These are phyloP conservation scores for Solanum chilense DNA, from an alignment of 257 asterid species.

Conservation along the genomic window DNA sequence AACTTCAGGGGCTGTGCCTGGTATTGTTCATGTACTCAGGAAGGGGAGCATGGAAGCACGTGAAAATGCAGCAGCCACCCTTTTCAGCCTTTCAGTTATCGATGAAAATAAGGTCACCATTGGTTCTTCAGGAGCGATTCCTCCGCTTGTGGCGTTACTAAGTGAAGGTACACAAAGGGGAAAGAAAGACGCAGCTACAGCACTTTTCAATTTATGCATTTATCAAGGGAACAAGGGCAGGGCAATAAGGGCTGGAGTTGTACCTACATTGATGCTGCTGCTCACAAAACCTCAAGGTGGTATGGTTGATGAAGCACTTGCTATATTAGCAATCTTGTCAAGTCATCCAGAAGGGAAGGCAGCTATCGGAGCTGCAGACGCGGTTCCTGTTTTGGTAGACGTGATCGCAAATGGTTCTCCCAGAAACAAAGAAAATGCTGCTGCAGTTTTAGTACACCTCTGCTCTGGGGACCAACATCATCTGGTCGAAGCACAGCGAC, in stretches of 20 bases:
- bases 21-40: conserved; percentile 6
- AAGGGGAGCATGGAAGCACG: conserved; percentile 8
- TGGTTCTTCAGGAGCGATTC: conserved; percentile 8
- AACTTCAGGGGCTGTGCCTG: conserved; percentile 4
- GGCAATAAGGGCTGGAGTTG: conserved; percentile 17
- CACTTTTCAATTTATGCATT: conserved; percentile 14
- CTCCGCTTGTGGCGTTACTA: conserved; percentile 7
- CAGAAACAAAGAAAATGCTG: conserved; percentile 11
- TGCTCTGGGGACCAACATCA: conserved; percentile 4
- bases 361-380: conserved; percentile 7
- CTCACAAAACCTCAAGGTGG: background rate
- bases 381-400: conserved; percentile 10
- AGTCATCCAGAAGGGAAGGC: conserved; percentile 5
- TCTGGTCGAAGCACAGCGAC: conserved; percentile 2
- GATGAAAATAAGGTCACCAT: conserved; percentile 8
- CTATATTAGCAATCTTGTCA: conserved; percentile 12
- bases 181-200: conserved; percentile 19
- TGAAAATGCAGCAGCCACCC: conserved; percentile 15
- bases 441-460: conserved; percentile 5
- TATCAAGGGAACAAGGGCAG: conserved; percentile 12
- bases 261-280: conserved; percentile 2
- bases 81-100: conserved; percentile 9
- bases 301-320: conserved; percentile 14
- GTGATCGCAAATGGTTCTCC: conserved; percentile 9
- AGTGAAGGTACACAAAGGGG: conserved; percentile 9